Evolutionary conservation across 495 filamentous ascomycete genomes (phyloP).

Genomic region (Aspergillus sclerotioniger): DNA sequence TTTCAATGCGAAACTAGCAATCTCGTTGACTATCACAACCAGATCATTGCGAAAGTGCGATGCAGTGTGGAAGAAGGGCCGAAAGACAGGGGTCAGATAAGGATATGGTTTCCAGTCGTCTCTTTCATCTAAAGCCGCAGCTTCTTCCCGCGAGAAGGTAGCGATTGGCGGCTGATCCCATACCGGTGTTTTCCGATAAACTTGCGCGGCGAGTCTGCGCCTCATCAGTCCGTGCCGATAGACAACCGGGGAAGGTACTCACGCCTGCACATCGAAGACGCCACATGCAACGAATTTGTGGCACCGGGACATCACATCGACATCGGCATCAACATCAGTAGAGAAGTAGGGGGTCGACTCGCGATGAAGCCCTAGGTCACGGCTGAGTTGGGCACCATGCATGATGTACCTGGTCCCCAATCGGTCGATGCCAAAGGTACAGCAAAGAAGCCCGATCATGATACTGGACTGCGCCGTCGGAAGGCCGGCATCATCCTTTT

Average conservation of each 20-base stretch:
- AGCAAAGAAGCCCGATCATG: conserved; percentile 25
- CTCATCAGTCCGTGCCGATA: conserved; percentile 4
- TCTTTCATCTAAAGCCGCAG: conserved; percentile 18
- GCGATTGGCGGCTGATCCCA: conserved; percentile 20
- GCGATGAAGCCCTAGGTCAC: conserved; percentile 11
- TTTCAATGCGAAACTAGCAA: conserved; percentile 16
- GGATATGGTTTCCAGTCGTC: conserved; percentile 18
- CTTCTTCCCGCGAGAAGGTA: conserved; percentile 18
- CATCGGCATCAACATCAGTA: conserved; percentile 1
- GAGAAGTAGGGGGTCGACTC: conserved; percentile 9
- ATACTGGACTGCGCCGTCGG: conserved; percentile 27
- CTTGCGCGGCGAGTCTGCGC: conserved; percentile 25
- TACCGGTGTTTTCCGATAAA: conserved; percentile 20
- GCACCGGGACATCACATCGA: conserved; percentile 3
- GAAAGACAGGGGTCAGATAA: conserved; percentile 9
- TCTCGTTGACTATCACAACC: conserved; percentile 18
- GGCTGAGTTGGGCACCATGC: conserved; percentile 20
- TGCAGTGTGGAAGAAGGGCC: conserved; percentile 17
- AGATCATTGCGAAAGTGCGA: conserved; percentile 16
- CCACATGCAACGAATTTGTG: conserved; percentile 28
- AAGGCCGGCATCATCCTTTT: conserved; percentile 12
- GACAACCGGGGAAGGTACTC: not conserved
- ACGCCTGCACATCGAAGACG: conserved; percentile 28
- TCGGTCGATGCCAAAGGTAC: conserved; percentile 29
- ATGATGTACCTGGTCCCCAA: conserved; percentile 26